Evolutionary conservation across 2,329 filamentous ascomycete species (phyloP).

Genomic region (Sporothrix schenckii): DNA sequence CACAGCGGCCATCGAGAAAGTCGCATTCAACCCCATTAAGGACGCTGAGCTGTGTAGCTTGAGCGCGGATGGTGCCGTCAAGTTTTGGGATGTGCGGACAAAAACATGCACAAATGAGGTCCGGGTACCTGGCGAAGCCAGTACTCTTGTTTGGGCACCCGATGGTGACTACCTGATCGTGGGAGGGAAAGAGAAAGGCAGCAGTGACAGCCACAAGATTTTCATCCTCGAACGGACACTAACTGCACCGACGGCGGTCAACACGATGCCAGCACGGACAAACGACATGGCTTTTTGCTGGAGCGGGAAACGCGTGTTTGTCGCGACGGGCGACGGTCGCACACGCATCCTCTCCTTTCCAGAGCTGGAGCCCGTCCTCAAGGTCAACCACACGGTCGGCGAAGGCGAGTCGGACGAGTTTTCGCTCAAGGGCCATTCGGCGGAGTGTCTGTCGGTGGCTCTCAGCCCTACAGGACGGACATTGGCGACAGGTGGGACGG

Average conservation of each 20-base stretch:
- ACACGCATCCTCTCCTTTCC: constrained; percentile 72
- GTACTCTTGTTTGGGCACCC: constrained; percentile 74
- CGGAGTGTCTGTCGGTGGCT: constrained; percentile 68
- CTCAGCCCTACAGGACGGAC: constrained; percentile 72
- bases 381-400: constrained; percentile 51
- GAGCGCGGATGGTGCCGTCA: constrained; percentile 71
- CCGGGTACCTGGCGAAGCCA: constrained; percentile 66
- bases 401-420: constrained; percentile 52
- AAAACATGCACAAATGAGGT: constrained; percentile 72
- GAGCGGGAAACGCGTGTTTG: constrained; percentile 69
- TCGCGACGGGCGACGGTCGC: constrained; percentile 71
- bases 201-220: constrained; percentile 60
- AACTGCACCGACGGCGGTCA: constrained; percentile 57
- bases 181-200: constrained; percentile 53
- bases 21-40: constrained; percentile 76
- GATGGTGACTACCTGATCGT: constrained; percentile 71
- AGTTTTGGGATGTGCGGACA: constrained; percentile 78
- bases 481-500: constrained; percentile 73
- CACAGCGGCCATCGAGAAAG: constrained; percentile 67
- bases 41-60: constrained; percentile 77
- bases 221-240: constrained; percentile 65
- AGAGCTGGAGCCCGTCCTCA: constrained; percentile 59
- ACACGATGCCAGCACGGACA: constrained; percentile 65
- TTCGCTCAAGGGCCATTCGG: constrained; percentile 71
- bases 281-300: constrained; percentile 77